Evolutionary conservation across 2,329 filamentous ascomycete genomes (phyloP).

Genomic region (Helminthosporium solani): DNA sequence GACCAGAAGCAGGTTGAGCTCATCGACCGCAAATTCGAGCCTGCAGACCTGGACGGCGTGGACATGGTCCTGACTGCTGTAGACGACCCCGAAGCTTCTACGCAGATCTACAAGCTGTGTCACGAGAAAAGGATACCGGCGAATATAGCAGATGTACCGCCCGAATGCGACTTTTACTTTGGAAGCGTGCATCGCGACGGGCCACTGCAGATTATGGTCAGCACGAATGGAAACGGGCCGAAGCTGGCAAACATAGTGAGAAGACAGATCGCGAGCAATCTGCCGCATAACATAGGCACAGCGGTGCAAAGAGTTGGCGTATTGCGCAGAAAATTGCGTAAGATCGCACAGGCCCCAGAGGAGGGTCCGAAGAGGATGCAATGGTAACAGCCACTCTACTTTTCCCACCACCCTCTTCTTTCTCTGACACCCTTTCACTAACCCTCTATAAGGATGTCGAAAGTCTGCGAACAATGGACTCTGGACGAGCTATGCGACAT

Average conservation of each 20-base stretch:
- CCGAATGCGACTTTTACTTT: constrained; percentile 99
- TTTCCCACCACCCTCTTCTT: background rate
- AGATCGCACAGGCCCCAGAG: constrained; percentile 68
- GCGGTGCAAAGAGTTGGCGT: constrained; percentile 84
- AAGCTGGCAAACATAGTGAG: constrained; percentile 85
- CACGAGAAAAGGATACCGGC: constrained; percentile 80
- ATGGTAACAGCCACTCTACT: constrained; percentile 57
- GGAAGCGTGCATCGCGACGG: constrained; percentile 93
- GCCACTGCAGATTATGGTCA: constrained; percentile 96
- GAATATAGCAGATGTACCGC: constrained; percentile 95
- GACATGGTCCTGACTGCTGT: constrained; percentile 93
- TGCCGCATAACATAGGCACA: constrained; percentile 78
- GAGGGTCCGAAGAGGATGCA: constrained; percentile 87
- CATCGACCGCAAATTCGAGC: constrained; percentile 79
- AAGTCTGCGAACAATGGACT: constrained; percentile 82
- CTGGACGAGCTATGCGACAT: constrained; percentile 83
- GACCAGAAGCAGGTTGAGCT: constrained; percentile 73
- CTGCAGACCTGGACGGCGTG: constrained; percentile 75
- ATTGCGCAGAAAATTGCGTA: constrained; percentile 75
- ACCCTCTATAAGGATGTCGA: constrained; percentile 71
- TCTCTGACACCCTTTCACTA: constrained; percentile 17
- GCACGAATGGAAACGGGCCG: constrained; percentile 94
- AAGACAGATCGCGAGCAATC: constrained; percentile 71
- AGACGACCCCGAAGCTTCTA: constrained; percentile 89
- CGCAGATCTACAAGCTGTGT: constrained; percentile 89